These are phyloP conservation scores for Trichoderma koningiopsis DNA, from an alignment of 2,329 filamentous ascomycete species.

Conservation along the genomic window DNA sequence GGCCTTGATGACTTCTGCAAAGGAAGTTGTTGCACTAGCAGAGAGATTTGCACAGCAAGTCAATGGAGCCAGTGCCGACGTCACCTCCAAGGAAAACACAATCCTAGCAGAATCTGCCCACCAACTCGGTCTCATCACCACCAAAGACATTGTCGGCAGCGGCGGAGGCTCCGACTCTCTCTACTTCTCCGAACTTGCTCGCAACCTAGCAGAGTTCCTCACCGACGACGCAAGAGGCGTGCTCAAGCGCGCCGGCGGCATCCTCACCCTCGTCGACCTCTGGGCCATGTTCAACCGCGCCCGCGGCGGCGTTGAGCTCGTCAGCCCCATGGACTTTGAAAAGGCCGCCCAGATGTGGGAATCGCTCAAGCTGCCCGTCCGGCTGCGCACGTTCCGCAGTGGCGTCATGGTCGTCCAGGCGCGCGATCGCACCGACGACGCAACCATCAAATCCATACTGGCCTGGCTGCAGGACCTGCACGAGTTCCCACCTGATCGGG, in stretches of 20 bases:
- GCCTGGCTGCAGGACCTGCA: conserved; percentile 78
- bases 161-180: conserved; percentile 74
- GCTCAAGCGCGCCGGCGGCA: conserved; percentile 77
- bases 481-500: conserved; percentile 62
- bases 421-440: conserved; percentile 84
- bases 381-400: conserved; percentile 85
- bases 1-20: conserved; percentile 94
- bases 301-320: conserved; percentile 88
- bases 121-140: conserved; percentile 86
- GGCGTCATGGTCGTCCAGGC: conserved; percentile 94
- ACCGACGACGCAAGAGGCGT: conserved; percentile 82
- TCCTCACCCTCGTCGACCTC: conserved; percentile 85
- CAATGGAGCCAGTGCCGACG: conserved; percentile 60
- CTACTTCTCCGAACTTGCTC: conserved; percentile 84
- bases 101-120: conserved; percentile 76
- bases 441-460: conserved; percentile 75
- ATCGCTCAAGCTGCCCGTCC: conserved; percentile 79
- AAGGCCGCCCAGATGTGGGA: conserved; percentile 90
- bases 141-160: conserved; percentile 91
- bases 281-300: conserved; percentile 96
- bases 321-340: conserved; percentile 88
- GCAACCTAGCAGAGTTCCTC: conserved; percentile 84
- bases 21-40: conserved; percentile 91
- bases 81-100: conserved; percentile 68
- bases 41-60: conserved; percentile 78